These are phyloP conservation scores for Triangularia setosa DNA, from an alignment of 2,329 filamentous ascomycete genomes.

Conservation along the genomic window DNA sequence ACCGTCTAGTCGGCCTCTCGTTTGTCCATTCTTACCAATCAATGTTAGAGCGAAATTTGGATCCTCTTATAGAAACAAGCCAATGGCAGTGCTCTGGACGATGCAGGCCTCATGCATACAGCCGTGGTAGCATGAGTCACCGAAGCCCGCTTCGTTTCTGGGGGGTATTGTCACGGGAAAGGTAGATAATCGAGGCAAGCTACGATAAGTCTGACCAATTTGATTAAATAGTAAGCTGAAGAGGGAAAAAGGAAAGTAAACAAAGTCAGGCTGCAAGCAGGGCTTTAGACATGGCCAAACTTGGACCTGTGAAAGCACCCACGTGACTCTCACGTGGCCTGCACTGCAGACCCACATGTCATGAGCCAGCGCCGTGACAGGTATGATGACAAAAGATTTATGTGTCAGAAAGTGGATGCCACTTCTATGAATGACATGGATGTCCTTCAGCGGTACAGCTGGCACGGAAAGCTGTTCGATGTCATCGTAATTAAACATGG, in stretches of 20 bases:
- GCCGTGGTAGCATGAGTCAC: neutral
- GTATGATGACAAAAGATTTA: constrained; percentile 19
- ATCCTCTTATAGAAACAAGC: neutral
- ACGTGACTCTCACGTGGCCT: no score
- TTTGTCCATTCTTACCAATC: neutral
- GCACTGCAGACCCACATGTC: no score
- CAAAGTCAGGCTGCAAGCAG: no score
- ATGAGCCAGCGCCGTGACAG: no score
- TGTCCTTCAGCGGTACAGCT: constrained; percentile 34
- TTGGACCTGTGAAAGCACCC: no score
- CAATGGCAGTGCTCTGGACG: neutral
- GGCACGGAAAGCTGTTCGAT: constrained; percentile 38
- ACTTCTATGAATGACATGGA: constrained; percentile 36
- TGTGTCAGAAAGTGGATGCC: constrained; percentile 9
- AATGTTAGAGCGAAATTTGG: neutral
- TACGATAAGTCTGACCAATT: no score
- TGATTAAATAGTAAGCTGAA: no score
- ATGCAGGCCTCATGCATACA: neutral
- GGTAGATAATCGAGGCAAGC: no score
- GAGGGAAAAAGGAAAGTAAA: no score
- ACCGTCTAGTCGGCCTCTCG: neutral
- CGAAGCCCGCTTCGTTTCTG: constrained; percentile 8
- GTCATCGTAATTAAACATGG: constrained; percentile 47
- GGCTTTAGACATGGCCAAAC: no score
- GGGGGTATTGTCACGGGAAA: no score